Evolutionary conservation across 768 basidiomycete genomes (phyloP).

Genomic region (Floccularia luteovirens): DNA sequence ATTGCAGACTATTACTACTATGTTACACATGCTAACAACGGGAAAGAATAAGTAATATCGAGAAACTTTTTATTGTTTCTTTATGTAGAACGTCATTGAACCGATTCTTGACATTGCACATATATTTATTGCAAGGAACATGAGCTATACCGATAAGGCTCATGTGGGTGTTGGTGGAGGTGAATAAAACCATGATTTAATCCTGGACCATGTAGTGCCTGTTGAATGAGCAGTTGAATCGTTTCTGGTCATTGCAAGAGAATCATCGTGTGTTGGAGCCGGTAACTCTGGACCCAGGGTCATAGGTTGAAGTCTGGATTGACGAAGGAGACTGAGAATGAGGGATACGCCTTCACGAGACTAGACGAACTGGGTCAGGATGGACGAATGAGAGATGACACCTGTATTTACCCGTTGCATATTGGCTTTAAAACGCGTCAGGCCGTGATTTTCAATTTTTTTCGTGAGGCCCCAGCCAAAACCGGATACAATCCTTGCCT

Average conservation of each 20-base stretch:
- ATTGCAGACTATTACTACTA: too few relatives aligned
- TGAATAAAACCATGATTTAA: constrained; percentile 34
- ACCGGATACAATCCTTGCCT: constrained; percentile 80
- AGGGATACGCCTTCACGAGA: constrained; percentile 85
- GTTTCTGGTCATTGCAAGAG: not conserved
- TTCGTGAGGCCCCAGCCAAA: constrained; percentile 90
- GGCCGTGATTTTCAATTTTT: constrained; percentile 79
- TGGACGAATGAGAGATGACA: not conserved
- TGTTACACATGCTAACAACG: too few relatives aligned
- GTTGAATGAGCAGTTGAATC: not conserved
- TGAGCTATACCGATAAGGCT: too few relatives aligned
- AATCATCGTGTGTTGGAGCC: constrained; percentile 3
- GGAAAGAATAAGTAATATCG: too few relatives aligned
- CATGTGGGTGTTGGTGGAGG: too few relatives aligned
- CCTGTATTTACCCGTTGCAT: constrained; percentile 68
- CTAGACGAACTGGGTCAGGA: constrained; percentile 25
- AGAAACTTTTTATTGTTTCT: too few relatives aligned
- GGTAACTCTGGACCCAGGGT: constrained; percentile 28
- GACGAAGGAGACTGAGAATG: constrained; percentile 70
- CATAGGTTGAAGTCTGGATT: constrained; percentile 64
- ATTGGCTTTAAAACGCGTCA: constrained; percentile 81
- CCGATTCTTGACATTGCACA: too few relatives aligned
- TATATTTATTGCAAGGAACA: too few relatives aligned
- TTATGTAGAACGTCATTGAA: too few relatives aligned
- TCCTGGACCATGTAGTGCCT: constrained; percentile 25